Percentiles rank a stretch among this genome's conserved stretches.
Conservation (phyloP, 768 basidiomycete species). For the Tulasnella calospora region DNA sequence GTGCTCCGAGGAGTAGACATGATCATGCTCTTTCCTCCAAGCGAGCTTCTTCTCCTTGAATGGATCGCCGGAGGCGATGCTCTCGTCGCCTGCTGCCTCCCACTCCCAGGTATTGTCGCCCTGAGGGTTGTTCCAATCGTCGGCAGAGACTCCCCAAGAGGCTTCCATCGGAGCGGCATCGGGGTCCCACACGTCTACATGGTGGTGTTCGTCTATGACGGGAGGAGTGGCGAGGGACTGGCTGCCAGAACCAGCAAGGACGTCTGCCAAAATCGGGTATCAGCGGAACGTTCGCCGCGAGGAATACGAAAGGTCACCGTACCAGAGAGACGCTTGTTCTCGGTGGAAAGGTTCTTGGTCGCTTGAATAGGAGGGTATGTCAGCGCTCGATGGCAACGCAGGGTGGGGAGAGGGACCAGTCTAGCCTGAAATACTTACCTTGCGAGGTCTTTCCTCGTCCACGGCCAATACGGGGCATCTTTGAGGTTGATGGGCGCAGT, state of each 20-base stretch:
- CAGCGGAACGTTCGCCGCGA: not conserved
- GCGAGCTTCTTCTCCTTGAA: not conserved
- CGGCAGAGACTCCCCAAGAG: not conserved
- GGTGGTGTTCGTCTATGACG: not conserved
- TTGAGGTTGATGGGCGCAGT: not conserved
- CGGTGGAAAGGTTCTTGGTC: not conserved
- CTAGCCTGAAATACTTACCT: not conserved
- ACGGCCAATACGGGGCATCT: not conserved
- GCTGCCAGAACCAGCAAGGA: not conserved
- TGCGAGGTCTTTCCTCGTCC: not conserved
- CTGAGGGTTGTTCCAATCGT: not conserved
- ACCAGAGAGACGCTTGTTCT: not conserved
- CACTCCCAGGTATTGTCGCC: conserved; percentile 10
- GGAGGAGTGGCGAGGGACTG: not conserved
- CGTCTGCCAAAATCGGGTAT: not conserved
- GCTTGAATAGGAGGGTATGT: not conserved
- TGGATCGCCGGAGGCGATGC: conserved; percentile 14
- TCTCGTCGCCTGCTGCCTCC: not conserved
- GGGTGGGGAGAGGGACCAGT: not conserved
- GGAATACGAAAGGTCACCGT: not conserved
- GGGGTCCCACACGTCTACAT: not conserved
- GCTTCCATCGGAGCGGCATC: not conserved
- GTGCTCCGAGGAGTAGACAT: not conserved
- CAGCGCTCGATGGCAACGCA: not conserved
- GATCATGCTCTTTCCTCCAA: conserved; percentile 1